Base-by-base conservation (phyloP, 371 early-diverging fungal genomes). In the Mortierella sp. region DNA sequence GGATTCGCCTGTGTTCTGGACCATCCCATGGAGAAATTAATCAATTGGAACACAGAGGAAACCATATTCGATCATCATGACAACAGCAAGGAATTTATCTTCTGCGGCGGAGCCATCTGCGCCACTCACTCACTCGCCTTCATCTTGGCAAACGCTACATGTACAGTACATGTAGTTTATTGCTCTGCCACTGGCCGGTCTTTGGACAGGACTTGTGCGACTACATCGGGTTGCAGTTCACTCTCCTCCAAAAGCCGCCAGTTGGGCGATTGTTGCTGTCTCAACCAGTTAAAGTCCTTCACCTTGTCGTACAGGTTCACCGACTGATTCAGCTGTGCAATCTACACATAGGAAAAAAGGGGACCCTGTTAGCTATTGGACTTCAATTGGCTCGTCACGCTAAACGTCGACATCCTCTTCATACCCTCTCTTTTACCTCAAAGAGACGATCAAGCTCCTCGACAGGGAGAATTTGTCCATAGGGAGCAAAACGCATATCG, bases 281-380 rank as follows among this genome's bases (percentile, higher is more conserved):
- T 92, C 28, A 96, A 87, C 97, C 96, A 96, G 87, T 96, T 95
- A 80, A 97, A 97, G 78, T 97, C 97, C 75, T 97, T 95, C 31
- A 96, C 93, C 54, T 88, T 81, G 81, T 92, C 89, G 80, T 86
- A 94, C 70, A 88, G 83, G 81, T 93, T 94, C 26, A 79, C 81
- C 44, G 74, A 54, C 8, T 34, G 76, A 58, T 86, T 84, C 63
- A 90, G 54, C n/a, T 83, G 85, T 10, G 89, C 89, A 13, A 45
- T 73, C 88, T 91, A 52, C 60, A 72, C 34, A 26, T 52, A 57
- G 5, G 5, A 38, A 38, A 38, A 50, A 11, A 50, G 3, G 50
- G 11, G 16, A 13, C 16, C 50, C 14, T 16, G 34, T 63, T 63
- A 63, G 68, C 24, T 38, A 1, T 21, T n/a, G n/a, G n/a, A n/a